phyloP scores from a whole-genome alignment of 805 yeast genomes.

The Kuraishia capsulata region DNA sequence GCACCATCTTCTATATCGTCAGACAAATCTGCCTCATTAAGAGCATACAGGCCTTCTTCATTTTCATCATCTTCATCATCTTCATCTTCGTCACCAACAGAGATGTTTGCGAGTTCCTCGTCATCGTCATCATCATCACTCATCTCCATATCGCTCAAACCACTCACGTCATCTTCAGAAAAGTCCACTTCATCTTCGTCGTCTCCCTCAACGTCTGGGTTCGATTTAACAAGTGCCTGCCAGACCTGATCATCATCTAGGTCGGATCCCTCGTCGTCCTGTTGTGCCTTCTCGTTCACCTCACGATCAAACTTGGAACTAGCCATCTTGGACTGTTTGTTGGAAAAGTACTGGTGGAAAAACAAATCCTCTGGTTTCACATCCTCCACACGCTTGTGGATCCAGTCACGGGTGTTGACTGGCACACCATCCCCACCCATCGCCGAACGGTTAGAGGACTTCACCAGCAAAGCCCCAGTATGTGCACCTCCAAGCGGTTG shows the following conservation, averaged over 20 bases:
- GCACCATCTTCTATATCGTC: slow-evolving; percentile 15
- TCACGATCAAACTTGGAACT: slow-evolving; percentile 33
- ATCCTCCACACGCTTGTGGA: slow-evolving; percentile 47
- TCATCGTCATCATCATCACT: slow-evolving; percentile 22
- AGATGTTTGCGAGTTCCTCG: slow-evolving; percentile 18
- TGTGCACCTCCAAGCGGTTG: slow-evolving; percentile 91
- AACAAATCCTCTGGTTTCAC: slow-evolving; percentile 84
- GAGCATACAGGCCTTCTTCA: slow-evolving; percentile 27
- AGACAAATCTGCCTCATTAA: slow-evolving; percentile 15
- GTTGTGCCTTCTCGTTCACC: slow-evolving; percentile 33
- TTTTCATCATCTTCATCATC: slow-evolving; percentile 25
- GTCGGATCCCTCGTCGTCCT: slow-evolving; percentile 30
- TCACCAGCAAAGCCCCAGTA: slow-evolving; percentile 60
- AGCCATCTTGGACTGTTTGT: slow-evolving; percentile 37
- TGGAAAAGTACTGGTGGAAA: slow-evolving; percentile 75
- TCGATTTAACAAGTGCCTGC: slow-evolving; percentile 49
- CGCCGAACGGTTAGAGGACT: slow-evolving; percentile 37
- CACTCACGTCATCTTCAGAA: slow-evolving; percentile 29
- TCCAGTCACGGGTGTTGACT: slow-evolving; percentile 82
- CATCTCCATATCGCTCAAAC: slow-evolving; percentile 17
- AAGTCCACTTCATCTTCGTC: slow-evolving; percentile 27
- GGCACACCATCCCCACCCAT: slow-evolving; percentile 41
- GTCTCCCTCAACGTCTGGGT: slow-evolving; percentile 48
- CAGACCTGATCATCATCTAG: slow-evolving; percentile 48
- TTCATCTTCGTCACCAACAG: slow-evolving; percentile 20